Base-by-base conservation (phyloP, 257 asterid species). In the Plantago ovata region DNA sequence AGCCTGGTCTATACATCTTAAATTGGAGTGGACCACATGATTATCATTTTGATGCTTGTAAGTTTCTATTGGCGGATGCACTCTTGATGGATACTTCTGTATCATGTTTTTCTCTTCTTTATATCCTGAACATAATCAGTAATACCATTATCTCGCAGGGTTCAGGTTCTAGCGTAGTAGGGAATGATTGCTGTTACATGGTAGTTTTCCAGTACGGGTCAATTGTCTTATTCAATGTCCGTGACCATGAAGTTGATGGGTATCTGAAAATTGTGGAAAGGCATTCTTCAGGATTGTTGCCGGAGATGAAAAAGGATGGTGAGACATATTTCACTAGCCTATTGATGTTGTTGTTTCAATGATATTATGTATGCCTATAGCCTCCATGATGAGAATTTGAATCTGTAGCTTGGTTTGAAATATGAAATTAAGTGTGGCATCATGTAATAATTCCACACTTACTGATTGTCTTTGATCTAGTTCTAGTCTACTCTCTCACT, bases 231-330 rank as follows among this genome's bases (percentile, higher is more conserved):
- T 92, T 92, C 79, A 92, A 92, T 70, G 95, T 77, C 52, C 69
- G 72, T 3, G 94, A 92, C 55, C 79, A 80, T 38, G 98, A 88
- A 63, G 84, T 92, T 61, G 92, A 88, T 71, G 90, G 85, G 44
- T 92, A 85, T 78, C 73, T 92, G 45, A 79, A 83, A 62, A 79
- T 88, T 63, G 94, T 85, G 1, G 79, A 79, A 68, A 81, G 76
- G 70, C 94, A 92, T 72, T 81, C 96, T 58, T 81, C 88, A 39
- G 98, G 95, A 42, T 62, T 78, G 77, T 88, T 92, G 20, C 95
- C 96, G 46, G 98, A 92, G 86, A 92, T 82, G 88, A 80, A 80
- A 73, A 92, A 82, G 83, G 98, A 92, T 61, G 98, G 98, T 88
- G 70, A 78, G 87, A 60, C 39, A 24, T 24, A 24, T 24, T 24